These are phyloP conservation scores for Saccharum officinarum DNA, from an alignment of 176 grass and related monocot genomes.

Conservation along the genomic window DNA sequence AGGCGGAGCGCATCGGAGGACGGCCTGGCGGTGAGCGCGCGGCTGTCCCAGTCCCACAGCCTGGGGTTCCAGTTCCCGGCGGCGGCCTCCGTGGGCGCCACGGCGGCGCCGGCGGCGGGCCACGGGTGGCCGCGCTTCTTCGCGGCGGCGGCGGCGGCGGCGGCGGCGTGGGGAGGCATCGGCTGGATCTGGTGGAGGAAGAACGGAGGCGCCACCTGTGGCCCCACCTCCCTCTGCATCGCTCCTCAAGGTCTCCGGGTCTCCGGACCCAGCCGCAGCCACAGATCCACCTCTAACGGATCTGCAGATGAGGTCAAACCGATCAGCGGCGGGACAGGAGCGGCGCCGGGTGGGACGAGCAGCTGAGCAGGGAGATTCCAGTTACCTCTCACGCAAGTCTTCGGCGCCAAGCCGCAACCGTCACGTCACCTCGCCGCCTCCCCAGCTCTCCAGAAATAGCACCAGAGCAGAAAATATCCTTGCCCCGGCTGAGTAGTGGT, in stretches of 20 bases:
- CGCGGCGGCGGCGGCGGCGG: constrained; percentile 28
- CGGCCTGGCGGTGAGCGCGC: constrained; percentile 60
- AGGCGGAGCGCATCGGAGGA: constrained; percentile 34
- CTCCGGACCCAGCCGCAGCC: not conserved
- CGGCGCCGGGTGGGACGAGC: not conserved
- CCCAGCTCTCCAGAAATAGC: not conserved
- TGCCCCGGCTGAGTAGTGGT: not conserved
- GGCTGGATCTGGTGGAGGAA: constrained; percentile 69
- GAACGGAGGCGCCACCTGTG: constrained; percentile 70
- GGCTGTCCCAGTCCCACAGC: constrained; percentile 94
- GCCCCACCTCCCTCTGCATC: constrained; percentile 79
- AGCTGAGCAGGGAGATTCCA: not conserved
- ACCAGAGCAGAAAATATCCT: not conserved
- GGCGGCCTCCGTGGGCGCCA: not conserved
- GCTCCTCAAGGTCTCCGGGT: not conserved
- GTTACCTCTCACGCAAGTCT: constrained; percentile 34
- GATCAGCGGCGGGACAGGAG: not conserved
- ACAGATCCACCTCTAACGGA: constrained; percentile 33
- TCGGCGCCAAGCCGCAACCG: not conserved
- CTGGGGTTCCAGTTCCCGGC: constrained; percentile 75
- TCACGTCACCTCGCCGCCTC: constrained; percentile 10
- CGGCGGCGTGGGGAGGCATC: constrained; percentile 47
- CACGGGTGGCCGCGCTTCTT: constrained; percentile 56
- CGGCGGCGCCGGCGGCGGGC: constrained; percentile 17
- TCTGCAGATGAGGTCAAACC: constrained; percentile 23